Conservation (phyloP, 2,329 filamentous ascomycete species). For the Penicillium hesseltinei region DNA sequence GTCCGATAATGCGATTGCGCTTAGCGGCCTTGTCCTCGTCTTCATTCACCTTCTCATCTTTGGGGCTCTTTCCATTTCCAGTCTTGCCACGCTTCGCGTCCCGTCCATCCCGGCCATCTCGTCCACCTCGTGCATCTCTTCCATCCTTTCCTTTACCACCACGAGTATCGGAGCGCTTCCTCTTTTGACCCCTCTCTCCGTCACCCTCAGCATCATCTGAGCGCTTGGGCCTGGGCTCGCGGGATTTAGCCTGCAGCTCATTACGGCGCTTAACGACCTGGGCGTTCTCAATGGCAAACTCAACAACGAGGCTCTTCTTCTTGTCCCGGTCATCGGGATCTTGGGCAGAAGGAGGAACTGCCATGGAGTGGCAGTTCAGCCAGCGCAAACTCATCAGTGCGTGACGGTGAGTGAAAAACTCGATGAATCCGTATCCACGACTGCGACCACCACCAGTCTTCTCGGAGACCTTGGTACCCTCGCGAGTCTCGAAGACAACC, state of each 20-base stretch:
- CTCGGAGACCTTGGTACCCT: slow-evolving; percentile 81
- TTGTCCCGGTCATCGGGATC: slow-evolving; percentile 57
- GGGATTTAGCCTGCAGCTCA: slow-evolving; percentile 33
- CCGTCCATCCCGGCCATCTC: slow-evolving; percentile 14
- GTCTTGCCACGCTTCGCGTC: slow-evolving; percentile 28
- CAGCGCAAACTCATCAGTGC: slow-evolving; percentile 93
- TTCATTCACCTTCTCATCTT: slow-evolving; percentile 32
- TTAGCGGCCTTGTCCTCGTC: slow-evolving; percentile 58
- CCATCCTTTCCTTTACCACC: slow-evolving; percentile 18
- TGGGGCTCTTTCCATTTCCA: background rate
- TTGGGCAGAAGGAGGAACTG: slow-evolving; percentile 32
- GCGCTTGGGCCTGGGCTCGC: slow-evolving; percentile 26
- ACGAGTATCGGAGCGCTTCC: slow-evolving; percentile 32
- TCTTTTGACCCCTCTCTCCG: slow-evolving; percentile 31
- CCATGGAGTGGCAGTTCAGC: slow-evolving; percentile 75
- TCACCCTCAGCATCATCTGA: slow-evolving; percentile 27
- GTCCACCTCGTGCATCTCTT: slow-evolving; percentile 8
- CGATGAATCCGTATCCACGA: slow-evolving; percentile 94
- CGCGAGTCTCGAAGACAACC: slow-evolving; percentile 83
- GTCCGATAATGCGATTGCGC: slow-evolving; percentile 75
- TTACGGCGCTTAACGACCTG: slow-evolving; percentile 81
- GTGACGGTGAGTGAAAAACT: slow-evolving; percentile 90
- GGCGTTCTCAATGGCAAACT: slow-evolving; percentile 97
- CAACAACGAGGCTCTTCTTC: slow-evolving; percentile 86
- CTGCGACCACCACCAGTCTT: slow-evolving; percentile 74